Conservation (phyloP, 345 rosid genomes). For the Eucalyptus caleyi region DNA sequence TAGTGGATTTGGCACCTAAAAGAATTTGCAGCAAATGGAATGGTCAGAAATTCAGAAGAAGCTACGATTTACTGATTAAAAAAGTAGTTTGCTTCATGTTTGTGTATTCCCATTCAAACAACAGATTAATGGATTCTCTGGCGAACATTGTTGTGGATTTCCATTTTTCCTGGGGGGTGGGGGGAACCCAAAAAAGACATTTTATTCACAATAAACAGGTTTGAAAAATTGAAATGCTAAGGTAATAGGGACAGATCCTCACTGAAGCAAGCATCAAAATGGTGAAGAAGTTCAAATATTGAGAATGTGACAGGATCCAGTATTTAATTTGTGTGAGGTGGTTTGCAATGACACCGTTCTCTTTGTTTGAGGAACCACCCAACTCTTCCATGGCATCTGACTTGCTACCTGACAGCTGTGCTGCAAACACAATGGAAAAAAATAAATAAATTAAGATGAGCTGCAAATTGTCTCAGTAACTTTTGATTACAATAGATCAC, state of each 20-base stretch:
- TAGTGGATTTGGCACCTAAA: slow-evolving; percentile 94
- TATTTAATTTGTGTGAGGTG: slow-evolving; percentile 35
- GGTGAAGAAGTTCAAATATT: slow-evolving; percentile 74
- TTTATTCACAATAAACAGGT: not conserved
- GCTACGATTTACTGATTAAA: not conserved
- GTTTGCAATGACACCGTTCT: slow-evolving; percentile 42
- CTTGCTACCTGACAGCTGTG: slow-evolving; percentile 57
- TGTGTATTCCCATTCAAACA: not conserved
- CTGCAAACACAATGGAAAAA: slow-evolving; percentile 17
- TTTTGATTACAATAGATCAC: not conserved
- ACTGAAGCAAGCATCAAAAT: slow-evolving; percentile 95
- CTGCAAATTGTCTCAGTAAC: not conserved
- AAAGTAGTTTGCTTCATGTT: not conserved
- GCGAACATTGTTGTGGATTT: not conserved
- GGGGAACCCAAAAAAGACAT: no score
- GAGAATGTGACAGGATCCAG: slow-evolving; percentile 62
- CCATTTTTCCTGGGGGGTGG: not conserved
- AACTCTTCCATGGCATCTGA: slow-evolving; percentile 50
- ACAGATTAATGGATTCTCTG: not conserved
- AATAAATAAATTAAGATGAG: not conserved
- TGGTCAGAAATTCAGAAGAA: not conserved
- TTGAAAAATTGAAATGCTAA: not conserved
- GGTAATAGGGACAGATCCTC: slow-evolving; percentile 8
- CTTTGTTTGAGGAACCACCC: slow-evolving; percentile 47
- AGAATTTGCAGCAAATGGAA: not conserved